Evolutionary conservation across 495 filamentous ascomycete genomes (phyloP).

Genomic region (Penicillium daleae): DNA sequence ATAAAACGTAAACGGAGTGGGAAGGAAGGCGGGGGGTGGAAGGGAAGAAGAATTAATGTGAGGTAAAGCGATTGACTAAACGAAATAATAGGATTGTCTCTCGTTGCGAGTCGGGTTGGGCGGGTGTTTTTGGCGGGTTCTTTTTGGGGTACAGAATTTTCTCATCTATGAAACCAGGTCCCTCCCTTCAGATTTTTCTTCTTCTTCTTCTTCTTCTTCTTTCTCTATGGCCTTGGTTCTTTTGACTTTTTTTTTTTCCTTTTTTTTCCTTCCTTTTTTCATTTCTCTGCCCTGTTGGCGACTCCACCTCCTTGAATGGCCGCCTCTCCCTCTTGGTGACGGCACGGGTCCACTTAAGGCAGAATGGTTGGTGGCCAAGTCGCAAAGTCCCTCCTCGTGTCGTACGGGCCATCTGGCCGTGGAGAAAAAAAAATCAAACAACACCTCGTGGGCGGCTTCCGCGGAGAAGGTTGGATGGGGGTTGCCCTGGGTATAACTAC

Average conservation of each 20-base stretch:
- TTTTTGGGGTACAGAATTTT: background rate
- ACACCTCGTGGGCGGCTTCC: background rate
- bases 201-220: background rate
- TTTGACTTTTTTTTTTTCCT: conserved; percentile 18
- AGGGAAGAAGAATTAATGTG: conserved; percentile 36
- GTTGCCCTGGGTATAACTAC: background rate
- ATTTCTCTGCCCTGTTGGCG: conserved; percentile 19
- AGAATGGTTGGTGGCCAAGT: conserved; percentile 19
- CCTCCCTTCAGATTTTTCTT: too few relatives aligned
- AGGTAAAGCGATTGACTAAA: conserved; percentile 56
- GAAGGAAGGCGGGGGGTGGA: conserved; percentile 23
- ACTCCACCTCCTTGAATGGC: conserved; percentile 15
- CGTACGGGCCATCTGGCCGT: conserved; percentile 11
- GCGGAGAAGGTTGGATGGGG: conserved; percentile 8
- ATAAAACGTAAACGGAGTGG: conserved; percentile 29
- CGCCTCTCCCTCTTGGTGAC: conserved; percentile 18
- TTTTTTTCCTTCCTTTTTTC: conserved; percentile 16
- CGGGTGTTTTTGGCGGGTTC: conserved; percentile 8
- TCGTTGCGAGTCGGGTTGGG: conserved; percentile 8
- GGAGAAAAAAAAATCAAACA: conserved; percentile 13
- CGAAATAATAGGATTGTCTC: conserved; percentile 31
- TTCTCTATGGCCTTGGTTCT: conserved; percentile 9
- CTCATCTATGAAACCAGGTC: too few relatives aligned
- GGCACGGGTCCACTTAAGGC: conserved; percentile 24
- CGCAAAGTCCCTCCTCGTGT: conserved; percentile 15